Base-by-base conservation (phyloP, 1,284 basidiomycete genomes). In the Marasmius oreades region DNA sequence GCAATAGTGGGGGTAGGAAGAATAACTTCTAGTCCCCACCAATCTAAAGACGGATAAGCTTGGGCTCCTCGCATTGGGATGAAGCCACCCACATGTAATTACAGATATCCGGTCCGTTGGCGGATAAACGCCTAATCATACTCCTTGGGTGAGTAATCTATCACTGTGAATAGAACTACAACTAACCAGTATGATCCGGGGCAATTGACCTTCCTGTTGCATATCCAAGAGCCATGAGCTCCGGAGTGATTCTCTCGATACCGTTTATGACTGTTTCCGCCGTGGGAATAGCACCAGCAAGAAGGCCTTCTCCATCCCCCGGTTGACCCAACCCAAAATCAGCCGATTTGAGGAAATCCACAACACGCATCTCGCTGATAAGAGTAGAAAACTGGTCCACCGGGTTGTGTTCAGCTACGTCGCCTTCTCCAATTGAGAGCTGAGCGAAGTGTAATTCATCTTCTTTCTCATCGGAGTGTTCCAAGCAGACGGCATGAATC, bases 11-110 rank as follows among this genome's bases (percentile, higher is more conserved):
- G 80, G 47, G 84, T 78, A 11, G 90, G 90, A 33, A 92, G 72
- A 39, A 82, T 78, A 0, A 92, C 56, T 66, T 92, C 90, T 5
- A 91, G 73, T 14, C 90, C 90, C 90, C 90, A 92, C 90, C 90
- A 91, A 68, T 91, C 89, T 89, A 59, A 31, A 45, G 51, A 47
- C 54, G 55, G 46, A 44, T 47, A 26, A 52, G 42, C 39, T 5
- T 43, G 52, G 45, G 60, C 50, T 56, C 2, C 12, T 23, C 23
- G 43, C 44, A 34, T 43, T 33, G 16, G 50, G 14, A n/a, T 33
- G 46, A 22, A n/a, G 24, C 57, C 36, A 67, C 81, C 67, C 67
- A 91, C 88, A 91, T n/a, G 89, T 90, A 22, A 92, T 71, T 16
- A 88, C 77, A 11, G 87, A 89, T 68, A 92, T 81, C 48, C 90